A percentile compares a stretch with the other conserved stretches of the same genome.
These are phyloP conservation scores for Cladosporium colombiae DNA, from an alignment of 2,329 filamentous ascomycete genomes.

Conservation along the genomic window DNA sequence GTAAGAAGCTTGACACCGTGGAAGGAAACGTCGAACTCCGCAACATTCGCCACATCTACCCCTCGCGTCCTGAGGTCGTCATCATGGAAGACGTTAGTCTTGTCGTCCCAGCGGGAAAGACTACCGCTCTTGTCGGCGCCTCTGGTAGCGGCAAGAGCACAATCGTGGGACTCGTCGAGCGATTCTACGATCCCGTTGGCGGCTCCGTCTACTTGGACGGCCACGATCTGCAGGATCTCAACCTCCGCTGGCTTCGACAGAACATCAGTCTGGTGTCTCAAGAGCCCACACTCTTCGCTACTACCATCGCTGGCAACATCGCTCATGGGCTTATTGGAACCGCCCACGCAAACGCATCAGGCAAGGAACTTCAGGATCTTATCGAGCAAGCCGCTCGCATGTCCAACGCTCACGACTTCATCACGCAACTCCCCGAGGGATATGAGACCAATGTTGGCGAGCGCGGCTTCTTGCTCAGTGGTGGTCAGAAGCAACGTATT, in stretches of 20 bases:
- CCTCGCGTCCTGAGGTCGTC: conserved; percentile 83
- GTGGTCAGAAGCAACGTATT: conserved; percentile 95
- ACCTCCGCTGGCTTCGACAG: conserved; percentile 86
- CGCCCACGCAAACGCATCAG: conserved; percentile 65
- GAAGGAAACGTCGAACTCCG: conserved; percentile 78
- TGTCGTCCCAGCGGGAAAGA: conserved; percentile 81
- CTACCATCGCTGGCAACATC: conserved; percentile 88
- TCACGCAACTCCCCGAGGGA: conserved; percentile 76
- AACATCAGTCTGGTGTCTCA: conserved; percentile 92
- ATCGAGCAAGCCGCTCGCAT: conserved; percentile 81
- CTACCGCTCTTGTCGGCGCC: conserved; percentile 88
- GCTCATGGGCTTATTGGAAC: conserved; percentile 88
- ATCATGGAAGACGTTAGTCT: conserved; percentile 85
- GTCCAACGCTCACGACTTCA: conserved; percentile 93
- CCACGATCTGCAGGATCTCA: conserved; percentile 75
- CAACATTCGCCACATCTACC: conserved; percentile 89
- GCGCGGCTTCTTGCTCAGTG: conserved; percentile 86
- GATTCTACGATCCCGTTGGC: conserved; percentile 87
- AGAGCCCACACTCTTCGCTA: conserved; percentile 87
- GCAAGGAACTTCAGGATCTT: conserved; percentile 68
- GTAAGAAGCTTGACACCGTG: conserved; percentile 71
- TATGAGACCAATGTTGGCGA: conserved; percentile 97
- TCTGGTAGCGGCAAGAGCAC: conserved; percentile 95
- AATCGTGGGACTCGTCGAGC: conserved; percentile 87
- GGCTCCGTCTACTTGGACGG: conserved; percentile 81